phyloP scores from a whole-genome alignment of 495 filamentous ascomycete species.

The Trichoderma erinaceum region DNA sequence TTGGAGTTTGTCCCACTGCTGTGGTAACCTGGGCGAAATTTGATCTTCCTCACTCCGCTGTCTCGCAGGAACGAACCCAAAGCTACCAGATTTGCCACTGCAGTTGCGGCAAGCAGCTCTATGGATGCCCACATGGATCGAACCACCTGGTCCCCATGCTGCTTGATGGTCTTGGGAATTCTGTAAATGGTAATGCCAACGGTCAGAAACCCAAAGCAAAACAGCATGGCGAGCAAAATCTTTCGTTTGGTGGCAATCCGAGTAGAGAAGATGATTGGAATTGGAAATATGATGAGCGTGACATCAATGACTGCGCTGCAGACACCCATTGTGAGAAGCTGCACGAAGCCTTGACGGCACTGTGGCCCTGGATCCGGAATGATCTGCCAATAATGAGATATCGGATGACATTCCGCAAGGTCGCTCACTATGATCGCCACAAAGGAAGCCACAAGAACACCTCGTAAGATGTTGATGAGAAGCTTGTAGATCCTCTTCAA shows the following conservation, averaged over 20 bases:
- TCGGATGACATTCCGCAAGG: conserved; percentile 66
- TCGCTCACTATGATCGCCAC: conserved; percentile 62
- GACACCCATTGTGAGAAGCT: conserved; percentile 65
- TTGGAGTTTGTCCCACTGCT: not conserved
- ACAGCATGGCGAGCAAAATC: conserved; percentile 51
- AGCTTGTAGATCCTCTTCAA: conserved; percentile 50
- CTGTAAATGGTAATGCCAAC: conserved; percentile 59
- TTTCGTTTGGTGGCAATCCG: conserved; percentile 51
- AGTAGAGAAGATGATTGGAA: conserved; percentile 60
- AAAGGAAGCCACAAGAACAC: conserved; percentile 63
- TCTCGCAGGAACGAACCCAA: conserved; percentile 64
- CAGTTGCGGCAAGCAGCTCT: conserved; percentile 57
- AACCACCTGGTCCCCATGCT: conserved; percentile 51
- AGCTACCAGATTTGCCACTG: conserved; percentile 56
- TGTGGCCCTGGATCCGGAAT: conserved; percentile 63
- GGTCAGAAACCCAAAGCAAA: conserved; percentile 60
- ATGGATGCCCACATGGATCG: conserved; percentile 58
- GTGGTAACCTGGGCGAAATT: conserved; percentile 43
- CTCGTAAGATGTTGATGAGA: conserved; percentile 53
- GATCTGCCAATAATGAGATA: conserved; percentile 72
- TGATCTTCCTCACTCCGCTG: conserved; percentile 54
- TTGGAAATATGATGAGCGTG: conserved; percentile 65
- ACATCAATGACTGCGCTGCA: conserved; percentile 69
- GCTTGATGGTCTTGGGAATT: conserved; percentile 49
- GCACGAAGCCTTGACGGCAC: conserved; percentile 62